Base-by-base conservation (phyloP, 2,329 filamentous ascomycete genomes). In the Aspergillus ruber region DNA sequence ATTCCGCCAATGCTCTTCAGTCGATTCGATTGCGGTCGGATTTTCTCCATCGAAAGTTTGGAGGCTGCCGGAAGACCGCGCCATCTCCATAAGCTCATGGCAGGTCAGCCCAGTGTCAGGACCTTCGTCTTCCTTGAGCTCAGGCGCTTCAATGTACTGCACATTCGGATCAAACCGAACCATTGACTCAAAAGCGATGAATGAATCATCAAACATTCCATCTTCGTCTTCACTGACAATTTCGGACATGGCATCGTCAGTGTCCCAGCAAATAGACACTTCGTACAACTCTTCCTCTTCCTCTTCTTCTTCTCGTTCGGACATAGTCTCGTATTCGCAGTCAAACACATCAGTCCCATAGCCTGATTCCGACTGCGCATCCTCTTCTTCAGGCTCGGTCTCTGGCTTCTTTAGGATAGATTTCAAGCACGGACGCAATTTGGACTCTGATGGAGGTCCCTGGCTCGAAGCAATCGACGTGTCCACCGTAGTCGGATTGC, bases 41-140 rank as follows among this genome's bases (percentile, higher is more conserved):
- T 48, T 44, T 42, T 57, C 50, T 25, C 50, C 51, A 3, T 58
- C 53, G 15, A 56, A 50, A n/a, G 47, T 44, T 15, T 52, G 52
- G 25, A 58, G 45, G 17, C 44, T 53, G 29, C 57, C 54, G 9
- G 61, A 62, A 43, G 59, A 54, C 40, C 57, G 53, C 9, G 66
- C 61, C 25, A 65, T 54, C 33, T 63, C 57, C 60, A 71, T 70
- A 54, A 69, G 60, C 52, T 72, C 69, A 51, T 72, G 69, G 44
- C 62, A 62, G 8, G 69, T 72, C 61, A 70, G 64, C 33, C 62
- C 58, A 13, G 50, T 36, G 15, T 55, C 53, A 10, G 53, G 27
- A 9, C n/a, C 42, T 25, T 58, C 56, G 10, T 68, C 56, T n/a
- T 63, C 61, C 7, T 57, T 42, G 33, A 50, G 42, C 25, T 61